Evolutionary conservation across 768 basidiomycete species (phyloP), one percentile per base, ranked within the genome.

Genomic region (Cyclocybe aegerita): DNA sequence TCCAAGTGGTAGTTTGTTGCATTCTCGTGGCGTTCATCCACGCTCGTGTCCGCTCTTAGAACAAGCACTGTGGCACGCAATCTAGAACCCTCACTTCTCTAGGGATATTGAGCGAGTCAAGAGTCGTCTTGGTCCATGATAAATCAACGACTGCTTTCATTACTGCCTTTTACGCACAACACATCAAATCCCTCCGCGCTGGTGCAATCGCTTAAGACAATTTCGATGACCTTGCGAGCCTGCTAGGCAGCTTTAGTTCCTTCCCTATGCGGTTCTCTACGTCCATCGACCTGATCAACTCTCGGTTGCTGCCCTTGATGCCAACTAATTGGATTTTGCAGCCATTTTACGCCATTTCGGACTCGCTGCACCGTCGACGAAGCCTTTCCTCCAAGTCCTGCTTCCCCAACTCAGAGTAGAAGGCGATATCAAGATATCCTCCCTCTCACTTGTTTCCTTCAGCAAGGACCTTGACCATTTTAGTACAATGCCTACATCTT

Each of bases 1-100:
- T 60, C 61, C 4, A 58, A 62, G 44, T 54, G 54, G 2, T 62
- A 58, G 61, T 56, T 62, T 43, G 15, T 16, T 3, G 54, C 60
- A 45, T 62, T 60, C 50, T 53, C 49, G 7, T 52, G 55, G 29
- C 50, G 52, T 30, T 36, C 60, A 34, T 49, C 30, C 12, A 5
- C 5, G 23, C 23, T 23, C 23, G 23, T 5, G 5, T 23, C 23
- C 23, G 5, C 23, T 23, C 23, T 5, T 5, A 23, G 23, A 23
- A 23, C 23, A 23, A 5, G 23, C 23, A 5, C 23, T 3, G 5
- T 23, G 23, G 23, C 23, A 23, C 23, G 5, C 5, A 23, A 23
- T 23, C 42, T 41, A 9, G 40, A 50, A 9, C 43, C 31, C 46
- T 62, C 38, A 39, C 30, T 6, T 35, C 54, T 15, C 46, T 62